Evolutionary conservation across 2,329 filamentous ascomycete species (phyloP), one percentile per base, ranked within the genome.

Genomic region (Colletotrichum tropicicola): DNA sequence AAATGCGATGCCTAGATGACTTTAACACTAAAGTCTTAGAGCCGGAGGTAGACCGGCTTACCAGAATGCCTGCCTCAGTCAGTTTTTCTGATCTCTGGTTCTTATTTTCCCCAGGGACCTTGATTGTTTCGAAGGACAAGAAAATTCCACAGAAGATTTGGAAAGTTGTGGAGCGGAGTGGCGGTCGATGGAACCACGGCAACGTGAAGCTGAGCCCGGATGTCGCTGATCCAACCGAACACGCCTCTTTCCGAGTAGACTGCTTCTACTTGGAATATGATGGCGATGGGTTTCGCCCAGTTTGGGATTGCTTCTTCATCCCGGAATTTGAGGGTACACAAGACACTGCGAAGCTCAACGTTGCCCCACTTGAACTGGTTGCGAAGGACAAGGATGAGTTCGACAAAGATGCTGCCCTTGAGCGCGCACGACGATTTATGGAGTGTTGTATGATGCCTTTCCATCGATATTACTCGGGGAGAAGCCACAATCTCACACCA

Each of bases 401-500:
- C 12, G 43, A 45, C 21, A 23, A 25, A 5, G 67, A 72, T 3
- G 70, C 74, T 0, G 70, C 79, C 6, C 70, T 75, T 60, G 60
- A 69, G 0, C 76, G 78, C 39, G 78, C 79, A 0, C 69, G 70
- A 9, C 69, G 70, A 15, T 81, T 77, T 57, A 67, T 75, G 54
- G 67, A 74, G 10, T 77, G 71, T 58, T 54, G 79, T 1, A 68
- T 73, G 0, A 77, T 79, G 25, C 73, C 43, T 1, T 23, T 75
- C 2, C 79, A 82, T 48, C 75, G 78, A 59, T 73, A 76, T 17
- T 80, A 81, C 70, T 81, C 54, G 78, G 78, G 0, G 70, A 77
- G 5, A 78, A 79, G 66, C 78, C 78, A 0, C 76, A 75, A 0
- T 69, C 65, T 30, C 5, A 54, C 32, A 2, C 21, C 32, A 5